Base-by-base conservation (phyloP, 192 early-diverging fungal genomes). In the Umbelopsis ramanniana region DNA sequence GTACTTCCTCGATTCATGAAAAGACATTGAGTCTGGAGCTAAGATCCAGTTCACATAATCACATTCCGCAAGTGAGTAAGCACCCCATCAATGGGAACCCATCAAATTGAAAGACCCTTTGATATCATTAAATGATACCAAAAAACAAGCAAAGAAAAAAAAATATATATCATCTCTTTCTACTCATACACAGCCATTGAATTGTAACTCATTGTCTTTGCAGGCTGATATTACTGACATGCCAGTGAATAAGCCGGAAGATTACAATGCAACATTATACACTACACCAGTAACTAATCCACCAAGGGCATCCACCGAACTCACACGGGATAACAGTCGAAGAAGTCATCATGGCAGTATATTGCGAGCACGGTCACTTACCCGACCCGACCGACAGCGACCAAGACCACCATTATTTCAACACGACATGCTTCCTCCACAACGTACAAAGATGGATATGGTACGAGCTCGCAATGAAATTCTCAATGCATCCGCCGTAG, bases 371-470 rank as follows among this genome's bases (percentile, higher is more conserved):
- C 71, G 75, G 14, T 82, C 81, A 14, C 48, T 82, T 33, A 76
- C 75, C 46, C 73, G 75, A 24, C 81, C 81, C 50, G 81, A 82
- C 40, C 72, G 81, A 12, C 71, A 82, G 53, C 75, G 81, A 50
- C 81, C 81, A 46, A 71, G 74, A 38, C 77, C 52, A 29, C 75
- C 75, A 3, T 77, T 82, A 75, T 60, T 82, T 43, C 74, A 76
- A 22, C 55, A 73, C 12, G 74, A 75, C 6, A 46, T 21, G n/a
- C 57, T 45, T 35, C 46, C 71, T 21, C 57, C 57, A 52, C 71
- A 72, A 66, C 71, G 43, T 17, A 66, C 23, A 6, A 72, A 47
- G 17, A 52, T 66, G 57, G 43, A 72, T 66, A 71, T 71, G 70
- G 45, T 53, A 60, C 50, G 47, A 74, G 54, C 78, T 67, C 19